phyloP scores from a whole-genome alignment of 1,139 yeast genomes.

The Saccharomyces hybrid region DNA sequence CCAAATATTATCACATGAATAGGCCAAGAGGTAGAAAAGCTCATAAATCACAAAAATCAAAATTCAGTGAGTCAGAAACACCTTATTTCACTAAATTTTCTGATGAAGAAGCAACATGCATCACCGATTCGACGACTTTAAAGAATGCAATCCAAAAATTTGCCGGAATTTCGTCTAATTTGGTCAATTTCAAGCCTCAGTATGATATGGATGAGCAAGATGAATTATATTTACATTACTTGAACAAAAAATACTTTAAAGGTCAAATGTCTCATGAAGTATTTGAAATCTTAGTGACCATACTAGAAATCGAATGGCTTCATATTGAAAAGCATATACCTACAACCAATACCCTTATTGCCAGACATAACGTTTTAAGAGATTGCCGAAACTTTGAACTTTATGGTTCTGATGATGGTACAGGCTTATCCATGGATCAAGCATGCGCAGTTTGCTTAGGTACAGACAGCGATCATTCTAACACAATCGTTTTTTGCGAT shows the following conservation, averaged over 20 bases:
- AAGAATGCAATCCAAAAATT: conserved; percentile 9
- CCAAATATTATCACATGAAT: conserved; percentile 1
- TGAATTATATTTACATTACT: conserved; percentile 41
- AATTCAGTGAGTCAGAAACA: conserved; percentile 3
- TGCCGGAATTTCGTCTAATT: conserved; percentile 22
- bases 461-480: conserved; percentile 76
- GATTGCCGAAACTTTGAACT: conserved; percentile 34
- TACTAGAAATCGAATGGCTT: conserved; percentile 71
- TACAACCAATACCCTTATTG: conserved; percentile 22
- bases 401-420: conserved; percentile 71
- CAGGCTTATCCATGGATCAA: conserved; percentile 60
- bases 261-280: conserved; percentile 49
- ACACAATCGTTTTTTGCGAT: conserved; percentile 92
- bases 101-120: not conserved
- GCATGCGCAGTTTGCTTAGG: conserved; percentile 83
- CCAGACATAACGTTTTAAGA: conserved; percentile 10
- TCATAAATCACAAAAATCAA: not conserved
- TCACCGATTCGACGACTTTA: not conserved
- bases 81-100: conserved; percentile 14
- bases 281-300: conserved; percentile 68
- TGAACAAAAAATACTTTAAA: conserved; percentile 30
- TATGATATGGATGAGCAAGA: conserved; percentile 97
- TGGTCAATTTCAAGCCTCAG: conserved; percentile 35
- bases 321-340: conserved; percentile 53
- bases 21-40: not conserved